These are phyloP conservation scores for Leccinum barrowsii DNA, from an alignment of 768 basidiomycete species.

Conservation along the genomic window DNA sequence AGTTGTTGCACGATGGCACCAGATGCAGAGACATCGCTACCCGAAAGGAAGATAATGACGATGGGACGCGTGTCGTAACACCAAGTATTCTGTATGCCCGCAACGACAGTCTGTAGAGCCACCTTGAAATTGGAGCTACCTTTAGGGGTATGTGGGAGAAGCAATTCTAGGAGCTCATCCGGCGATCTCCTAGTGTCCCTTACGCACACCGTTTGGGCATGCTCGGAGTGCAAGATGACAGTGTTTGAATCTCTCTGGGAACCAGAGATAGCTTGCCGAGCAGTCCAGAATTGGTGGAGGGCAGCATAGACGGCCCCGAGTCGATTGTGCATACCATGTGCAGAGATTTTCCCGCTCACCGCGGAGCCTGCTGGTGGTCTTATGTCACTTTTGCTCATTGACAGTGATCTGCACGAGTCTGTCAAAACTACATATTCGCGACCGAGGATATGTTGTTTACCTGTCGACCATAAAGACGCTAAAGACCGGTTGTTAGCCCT, in stretches of 20 bases:
- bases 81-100: constrained; percentile 33
- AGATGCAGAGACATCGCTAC: constrained; percentile 40
- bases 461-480: constrained; percentile 22
- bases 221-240: constrained; percentile 42
- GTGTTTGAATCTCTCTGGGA: constrained; percentile 52
- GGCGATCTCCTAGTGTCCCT: constrained; percentile 45
- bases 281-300: constrained; percentile 50
- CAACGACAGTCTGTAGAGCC: constrained; percentile 38
- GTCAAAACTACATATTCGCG: not conserved
- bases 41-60: constrained; percentile 55
- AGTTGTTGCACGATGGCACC: constrained; percentile 35
- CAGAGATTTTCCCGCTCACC: constrained; percentile 13
- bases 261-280: constrained; percentile 36
- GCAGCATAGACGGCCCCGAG: constrained; percentile 56
- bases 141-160: constrained; percentile 33
- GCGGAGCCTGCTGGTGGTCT: constrained; percentile 39
- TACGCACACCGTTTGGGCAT: constrained; percentile 22
- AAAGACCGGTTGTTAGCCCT: not conserved
- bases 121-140: constrained; percentile 41
- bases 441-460: not conserved
- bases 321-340: constrained; percentile 37
- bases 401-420: constrained; percentile 39
- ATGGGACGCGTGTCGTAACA: constrained; percentile 48
- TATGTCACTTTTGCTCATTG: constrained; percentile 43
- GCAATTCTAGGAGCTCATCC: constrained; percentile 38